Conservation (phyloP, 2,329 filamentous ascomycete genomes). For the Davidsoniella eucalypti region DNA sequence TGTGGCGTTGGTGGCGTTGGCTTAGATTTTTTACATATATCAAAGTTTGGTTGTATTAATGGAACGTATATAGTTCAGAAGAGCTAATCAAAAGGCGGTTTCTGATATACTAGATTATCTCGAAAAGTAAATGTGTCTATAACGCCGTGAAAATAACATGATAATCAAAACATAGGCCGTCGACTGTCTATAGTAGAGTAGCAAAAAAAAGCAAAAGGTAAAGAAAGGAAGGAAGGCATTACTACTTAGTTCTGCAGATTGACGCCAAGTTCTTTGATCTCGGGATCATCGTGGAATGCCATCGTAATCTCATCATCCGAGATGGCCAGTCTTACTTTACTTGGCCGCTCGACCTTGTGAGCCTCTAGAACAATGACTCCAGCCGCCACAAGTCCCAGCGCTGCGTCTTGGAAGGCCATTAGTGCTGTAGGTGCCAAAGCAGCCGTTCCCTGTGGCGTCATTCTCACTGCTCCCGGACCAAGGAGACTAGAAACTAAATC, state of each 20-base stretch:
- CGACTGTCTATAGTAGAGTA: not conserved
- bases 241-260: constrained; percentile 7
- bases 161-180: not conserved
- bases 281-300: constrained; percentile 74
- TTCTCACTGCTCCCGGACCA: not conserved
- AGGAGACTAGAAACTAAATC: constrained; percentile 12
- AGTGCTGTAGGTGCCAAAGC: constrained; percentile 9
- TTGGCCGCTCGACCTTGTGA: constrained; percentile 65
- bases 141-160: not conserved
- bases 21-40: not conserved
- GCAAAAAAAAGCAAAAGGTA: constrained; percentile 1
- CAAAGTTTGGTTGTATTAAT: not conserved
- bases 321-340: constrained; percentile 71
- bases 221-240: constrained; percentile 13
- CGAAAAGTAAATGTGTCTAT: too few relatives aligned
- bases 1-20: not conserved
- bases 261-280: constrained; percentile 67
- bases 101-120: too few relatives aligned
- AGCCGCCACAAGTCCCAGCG: constrained; percentile 69
- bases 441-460: constrained; percentile 6
- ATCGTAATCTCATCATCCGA: constrained; percentile 81
- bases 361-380: constrained; percentile 76
- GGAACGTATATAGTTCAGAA: not conserved
- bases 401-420: constrained; percentile 38
- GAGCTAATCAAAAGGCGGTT: too few relatives aligned